Conservation (phyloP, 2,329 filamentous ascomycete species). For the Claviceps sp. region DNA sequence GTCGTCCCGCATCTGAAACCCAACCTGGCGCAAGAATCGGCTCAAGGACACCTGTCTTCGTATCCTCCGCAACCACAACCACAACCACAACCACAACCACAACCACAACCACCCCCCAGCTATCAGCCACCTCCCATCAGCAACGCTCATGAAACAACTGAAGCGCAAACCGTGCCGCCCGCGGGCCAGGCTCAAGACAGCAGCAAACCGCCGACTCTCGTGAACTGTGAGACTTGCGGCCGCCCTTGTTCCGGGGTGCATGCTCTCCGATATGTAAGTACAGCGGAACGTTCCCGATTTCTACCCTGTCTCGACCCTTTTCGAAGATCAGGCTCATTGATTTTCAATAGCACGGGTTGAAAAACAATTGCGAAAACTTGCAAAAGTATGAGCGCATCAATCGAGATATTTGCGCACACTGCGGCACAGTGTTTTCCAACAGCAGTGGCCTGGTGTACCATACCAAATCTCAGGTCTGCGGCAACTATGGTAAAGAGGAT, state of each 20-base stretch:
- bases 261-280: slow-evolving; percentile 20
- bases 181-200: neutral
- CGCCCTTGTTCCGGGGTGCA: slow-evolving; percentile 21
- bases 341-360: slow-evolving; percentile 15
- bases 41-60: neutral
- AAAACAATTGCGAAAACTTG: slow-evolving; percentile 13
- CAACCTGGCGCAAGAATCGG: slow-evolving; percentile 5
- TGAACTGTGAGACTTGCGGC: slow-evolving; percentile 17
- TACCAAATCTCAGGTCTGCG: slow-evolving; percentile 30
- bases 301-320: neutral
- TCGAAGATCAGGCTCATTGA: slow-evolving; percentile 5
- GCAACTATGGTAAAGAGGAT: slow-evolving; percentile 19
- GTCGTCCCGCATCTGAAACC: slow-evolving; percentile 21
- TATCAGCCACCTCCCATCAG: neutral
- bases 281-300: neutral
- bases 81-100: too few relatives aligned
- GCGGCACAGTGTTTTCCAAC: slow-evolving; percentile 30
- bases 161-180: neutral
- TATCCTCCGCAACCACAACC: neutral
- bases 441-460: slow-evolving; percentile 32
- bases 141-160: neutral
- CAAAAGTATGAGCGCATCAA: slow-evolving; percentile 8
- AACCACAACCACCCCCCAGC: too few relatives aligned
- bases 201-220: slow-evolving; percentile 2
- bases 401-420: slow-evolving; percentile 29